Evolutionary conservation across 805 yeast species (phyloP), one percentile per base, ranked within the genome.

Genomic region (Candida insectalens): DNA sequence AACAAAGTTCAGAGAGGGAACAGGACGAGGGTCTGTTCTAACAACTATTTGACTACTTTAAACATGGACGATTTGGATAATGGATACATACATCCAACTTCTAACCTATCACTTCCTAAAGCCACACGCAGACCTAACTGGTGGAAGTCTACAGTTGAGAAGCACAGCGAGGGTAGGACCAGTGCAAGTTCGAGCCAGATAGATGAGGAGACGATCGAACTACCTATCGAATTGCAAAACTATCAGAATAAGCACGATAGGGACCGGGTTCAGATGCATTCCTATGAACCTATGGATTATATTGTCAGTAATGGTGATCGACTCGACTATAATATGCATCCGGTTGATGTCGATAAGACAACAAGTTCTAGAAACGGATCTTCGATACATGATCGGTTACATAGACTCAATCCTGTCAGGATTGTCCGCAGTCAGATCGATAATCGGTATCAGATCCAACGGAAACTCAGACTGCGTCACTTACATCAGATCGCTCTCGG

Each of bases 401-500:
- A 36, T 12, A 18, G n/a, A 12, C 15, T 44, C 4, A 41, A 44
- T 34, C 22, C 36, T 4, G 13, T 37, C 6, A 33, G 42, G 27
- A 35, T 35, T 5, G 18, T 36, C 10, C 34, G 47, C 17, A 36
- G 40, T 15, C 46, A 38, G 35, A 19, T 32, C 12, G 36, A 43
- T 17, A 41, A 47, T 25, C 49, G 47, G 27, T 49, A 55, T 25
- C 47, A 49, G 29, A 49, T 77, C 29, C 82, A 75, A 39, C 58
- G 88, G 36, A 74, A 72, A 39, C 59, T 82, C 29, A 67, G 68
- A 35, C 73, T 75, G 19, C 57, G 85, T 16, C 89, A 82, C 52
- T 56, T 82, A 14, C 87, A 81, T 48, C 78, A 81, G 76, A 76
- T 82, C 30, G 82, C 88, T 0, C 60, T 83, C 20, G 85, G 87